These are phyloP conservation scores for Beta lomatogona DNA, from an alignment of 179 eudicot species.

Conservation along the genomic window DNA sequence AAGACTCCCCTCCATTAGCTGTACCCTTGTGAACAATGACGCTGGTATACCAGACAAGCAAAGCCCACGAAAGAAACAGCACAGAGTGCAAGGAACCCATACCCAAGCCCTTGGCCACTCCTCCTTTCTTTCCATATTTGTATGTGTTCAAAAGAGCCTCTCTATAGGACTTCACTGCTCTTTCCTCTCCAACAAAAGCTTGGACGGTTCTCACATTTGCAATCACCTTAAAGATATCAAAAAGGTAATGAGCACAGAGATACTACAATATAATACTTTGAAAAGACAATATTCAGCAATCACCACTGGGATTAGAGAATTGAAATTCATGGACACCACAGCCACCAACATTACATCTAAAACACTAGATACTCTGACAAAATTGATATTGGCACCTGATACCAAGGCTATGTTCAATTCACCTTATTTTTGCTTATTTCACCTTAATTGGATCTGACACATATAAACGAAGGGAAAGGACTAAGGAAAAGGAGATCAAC, in stretches of 20 bases:
- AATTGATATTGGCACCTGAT: neutral
- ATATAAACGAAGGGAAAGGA: neutral
- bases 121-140: conserved; percentile 80
- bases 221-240: conserved; percentile 56
- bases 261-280: neutral
- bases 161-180: conserved; percentile 65
- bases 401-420: too few species aligned
- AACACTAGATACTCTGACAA: neutral
- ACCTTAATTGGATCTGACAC: neutral
- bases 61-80: conserved; percentile 92
- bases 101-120: conserved; percentile 92
- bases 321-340: neutral
- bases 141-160: conserved; percentile 70
- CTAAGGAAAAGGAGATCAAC: neutral
- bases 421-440: too few species aligned
- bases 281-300: neutral
- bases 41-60: conserved; percentile 97
- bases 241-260: conserved; percentile 2
- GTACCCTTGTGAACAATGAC: conserved; percentile 73
- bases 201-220: conserved; percentile 96
- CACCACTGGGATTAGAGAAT: neutral
- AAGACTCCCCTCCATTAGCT: conserved; percentile 93
- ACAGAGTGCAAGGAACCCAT: conserved; percentile 82
- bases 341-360: neutral
- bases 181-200: conserved; percentile 93